These are phyloP conservation scores for Macrolepiota albuminosa DNA, from an alignment of 768 basidiomycete species.

Conservation along the genomic window DNA sequence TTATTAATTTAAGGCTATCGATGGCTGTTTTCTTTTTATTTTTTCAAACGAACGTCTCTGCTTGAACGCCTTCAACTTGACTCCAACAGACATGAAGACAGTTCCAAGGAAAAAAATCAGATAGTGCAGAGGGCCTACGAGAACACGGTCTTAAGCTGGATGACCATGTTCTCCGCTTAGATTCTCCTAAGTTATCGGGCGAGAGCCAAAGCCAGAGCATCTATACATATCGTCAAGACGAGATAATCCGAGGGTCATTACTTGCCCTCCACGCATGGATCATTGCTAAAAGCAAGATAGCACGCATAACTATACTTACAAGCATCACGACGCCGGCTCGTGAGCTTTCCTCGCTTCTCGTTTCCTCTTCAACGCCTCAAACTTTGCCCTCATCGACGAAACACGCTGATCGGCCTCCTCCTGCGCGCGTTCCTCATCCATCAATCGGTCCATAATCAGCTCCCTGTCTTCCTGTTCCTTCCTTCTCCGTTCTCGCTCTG, in stretches of 20 bases:
- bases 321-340: slow-evolving; percentile 1
- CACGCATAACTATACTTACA: background rate
- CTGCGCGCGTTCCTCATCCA: slow-evolving; percentile 83
- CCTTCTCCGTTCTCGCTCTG: slow-evolving; percentile 40
- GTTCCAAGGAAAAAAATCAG: background rate
- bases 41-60: background rate
- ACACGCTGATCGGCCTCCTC: slow-evolving; percentile 85
- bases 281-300: background rate
- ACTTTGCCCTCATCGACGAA: slow-evolving; percentile 51
- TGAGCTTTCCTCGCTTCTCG: slow-evolving; percentile 20
- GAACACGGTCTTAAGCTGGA: background rate
- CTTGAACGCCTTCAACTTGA: background rate
- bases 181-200: background rate
- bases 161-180: no score
- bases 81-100: no score
- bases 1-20: background rate
- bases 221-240: background rate
- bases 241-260: background rate
- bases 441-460: slow-evolving; percentile 77
- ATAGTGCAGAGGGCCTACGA: background rate
- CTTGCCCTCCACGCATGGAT: background rate
- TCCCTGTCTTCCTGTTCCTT: slow-evolving; percentile 73
- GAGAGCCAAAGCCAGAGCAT: background rate
- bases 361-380: slow-evolving; percentile 51
- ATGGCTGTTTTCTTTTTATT: no score